Conservation (phyloP, 306 rosid genomes). For the Prunus dulcis region DNA sequence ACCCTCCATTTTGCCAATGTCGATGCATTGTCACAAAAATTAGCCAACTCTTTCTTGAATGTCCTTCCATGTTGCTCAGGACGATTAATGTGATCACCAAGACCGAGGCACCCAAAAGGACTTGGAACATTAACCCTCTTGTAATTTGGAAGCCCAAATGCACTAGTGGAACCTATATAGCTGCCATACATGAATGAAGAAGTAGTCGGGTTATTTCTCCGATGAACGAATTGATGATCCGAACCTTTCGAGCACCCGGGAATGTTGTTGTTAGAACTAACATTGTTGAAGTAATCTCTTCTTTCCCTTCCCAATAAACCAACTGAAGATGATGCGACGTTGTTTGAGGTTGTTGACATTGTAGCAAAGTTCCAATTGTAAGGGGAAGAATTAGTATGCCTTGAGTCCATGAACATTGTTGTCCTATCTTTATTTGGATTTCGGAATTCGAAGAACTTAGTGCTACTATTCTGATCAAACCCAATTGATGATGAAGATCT, state of each 20-base stretch:
- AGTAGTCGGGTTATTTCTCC: slow-evolving; percentile 32
- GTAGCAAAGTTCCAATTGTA: slow-evolving; percentile 67
- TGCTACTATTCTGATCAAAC: slow-evolving; percentile 14
- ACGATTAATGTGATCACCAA: not conserved
- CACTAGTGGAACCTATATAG: slow-evolving; percentile 15
- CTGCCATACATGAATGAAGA: slow-evolving; percentile 2
- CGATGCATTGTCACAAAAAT: slow-evolving; percentile 29
- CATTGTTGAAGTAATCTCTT: slow-evolving; percentile 28
- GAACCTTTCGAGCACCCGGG: slow-evolving; percentile 36
- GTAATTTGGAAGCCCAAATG: slow-evolving; percentile 36
- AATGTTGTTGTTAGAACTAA: slow-evolving; percentile 20
- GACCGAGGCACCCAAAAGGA: slow-evolving; percentile 35
- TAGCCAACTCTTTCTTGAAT: slow-evolving; percentile 28
- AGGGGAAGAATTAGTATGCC: slow-evolving; percentile 27
- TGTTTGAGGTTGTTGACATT: not conserved
- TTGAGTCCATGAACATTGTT: slow-evolving; percentile 15
- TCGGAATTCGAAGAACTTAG: slow-evolving; percentile 42
- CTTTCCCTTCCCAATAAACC: slow-evolving; percentile 29
- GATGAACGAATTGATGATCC: slow-evolving; percentile 22
- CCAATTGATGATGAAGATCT: slow-evolving; percentile 16
- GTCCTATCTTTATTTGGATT: slow-evolving; percentile 27
- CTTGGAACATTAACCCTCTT: slow-evolving; percentile 42
- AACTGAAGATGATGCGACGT: not conserved
- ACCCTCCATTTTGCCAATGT: slow-evolving; percentile 3
- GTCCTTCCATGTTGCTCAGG: slow-evolving; percentile 11